phyloP scores from a whole-genome alignment of 2,329 filamentous ascomycete genomes.

The Pseudogymnoascus verrucosus region DNA sequence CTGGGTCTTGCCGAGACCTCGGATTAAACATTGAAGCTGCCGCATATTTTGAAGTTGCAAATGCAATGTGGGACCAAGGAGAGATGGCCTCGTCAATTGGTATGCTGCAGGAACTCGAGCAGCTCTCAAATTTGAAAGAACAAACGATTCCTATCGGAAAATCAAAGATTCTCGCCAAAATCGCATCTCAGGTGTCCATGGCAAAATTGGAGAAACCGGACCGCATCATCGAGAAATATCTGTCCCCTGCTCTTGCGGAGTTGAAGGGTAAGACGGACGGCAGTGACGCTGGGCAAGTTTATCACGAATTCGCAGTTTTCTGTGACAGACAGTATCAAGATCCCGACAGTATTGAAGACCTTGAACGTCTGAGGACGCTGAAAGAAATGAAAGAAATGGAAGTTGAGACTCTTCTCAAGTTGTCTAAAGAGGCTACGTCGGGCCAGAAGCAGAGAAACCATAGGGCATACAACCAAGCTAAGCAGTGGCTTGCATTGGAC shows the following conservation, averaged over 20 bases:
- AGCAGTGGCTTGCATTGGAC: constrained; percentile 84
- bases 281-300: constrained; percentile 75
- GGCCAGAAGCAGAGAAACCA: constrained; percentile 48
- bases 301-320: constrained; percentile 89
- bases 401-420: constrained; percentile 61
- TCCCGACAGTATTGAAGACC: constrained; percentile 74
- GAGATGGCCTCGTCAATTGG: constrained; percentile 83
- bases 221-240: constrained; percentile 77
- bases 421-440: constrained; percentile 35
- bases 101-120: constrained; percentile 70
- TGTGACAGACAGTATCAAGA: constrained; percentile 92
- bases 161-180: constrained; percentile 75
- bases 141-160: constrained; percentile 66
- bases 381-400: constrained; percentile 76
- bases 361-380: constrained; percentile 70
- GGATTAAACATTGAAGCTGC: constrained; percentile 70
- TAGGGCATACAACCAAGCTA: constrained; percentile 61
- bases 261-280: constrained; percentile 61
- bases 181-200: constrained; percentile 82
- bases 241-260: constrained; percentile 76
- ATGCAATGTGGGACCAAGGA: constrained; percentile 88
- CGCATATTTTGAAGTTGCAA: constrained; percentile 74
- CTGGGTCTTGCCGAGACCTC: constrained; percentile 59
- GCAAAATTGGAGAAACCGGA: constrained; percentile 88
- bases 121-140: constrained; percentile 51